Conservation (phyloP, 2,329 filamentous ascomycete genomes). For the Exophiala phaeomuriformis region DNA sequence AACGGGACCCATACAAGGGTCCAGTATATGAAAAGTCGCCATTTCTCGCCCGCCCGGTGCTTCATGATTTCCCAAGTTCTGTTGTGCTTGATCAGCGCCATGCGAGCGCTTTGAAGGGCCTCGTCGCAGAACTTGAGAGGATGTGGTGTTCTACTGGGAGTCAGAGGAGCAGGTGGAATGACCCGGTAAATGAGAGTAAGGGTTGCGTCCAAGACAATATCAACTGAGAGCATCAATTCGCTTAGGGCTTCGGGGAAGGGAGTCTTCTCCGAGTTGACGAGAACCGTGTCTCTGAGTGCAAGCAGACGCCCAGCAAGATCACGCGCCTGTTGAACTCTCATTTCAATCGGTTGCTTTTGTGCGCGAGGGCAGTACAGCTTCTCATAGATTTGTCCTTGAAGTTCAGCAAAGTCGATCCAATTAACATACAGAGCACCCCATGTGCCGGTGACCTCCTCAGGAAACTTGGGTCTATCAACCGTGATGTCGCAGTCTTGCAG, state of each 20-base stretch:
- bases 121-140: slow-evolving; percentile 43
- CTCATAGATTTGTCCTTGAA: slow-evolving; percentile 56
- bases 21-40: slow-evolving; percentile 32
- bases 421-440: slow-evolving; percentile 45
- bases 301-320: slow-evolving; percentile 29
- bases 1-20: slow-evolving; percentile 52
- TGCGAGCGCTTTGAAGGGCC: slow-evolving; percentile 46
- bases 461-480: slow-evolving; percentile 33
- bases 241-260: slow-evolving; percentile 2
- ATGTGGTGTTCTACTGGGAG: slow-evolving; percentile 23
- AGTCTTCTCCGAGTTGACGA: slow-evolving; percentile 1
- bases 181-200: slow-evolving; percentile 49
- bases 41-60: slow-evolving; percentile 21
- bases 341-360: slow-evolving; percentile 36
- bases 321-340: slow-evolving; percentile 37
- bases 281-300: not conserved
- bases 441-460: slow-evolving; percentile 33
- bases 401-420: slow-evolving; percentile 51
- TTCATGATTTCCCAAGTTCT: slow-evolving; percentile 10
- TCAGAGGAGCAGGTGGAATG: slow-evolving; percentile 38
- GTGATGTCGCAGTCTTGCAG: slow-evolving; percentile 56
- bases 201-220: slow-evolving; percentile 44
- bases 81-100: slow-evolving; percentile 34
- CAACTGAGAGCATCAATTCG: slow-evolving; percentile 34
- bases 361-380: slow-evolving; percentile 44